Percentiles rank a stretch among this genome's conserved stretches.
These are phyloP conservation scores for Cladosporium sp. DNA, from an alignment of 2,329 filamentous ascomycete genomes.

Conservation along the genomic window DNA sequence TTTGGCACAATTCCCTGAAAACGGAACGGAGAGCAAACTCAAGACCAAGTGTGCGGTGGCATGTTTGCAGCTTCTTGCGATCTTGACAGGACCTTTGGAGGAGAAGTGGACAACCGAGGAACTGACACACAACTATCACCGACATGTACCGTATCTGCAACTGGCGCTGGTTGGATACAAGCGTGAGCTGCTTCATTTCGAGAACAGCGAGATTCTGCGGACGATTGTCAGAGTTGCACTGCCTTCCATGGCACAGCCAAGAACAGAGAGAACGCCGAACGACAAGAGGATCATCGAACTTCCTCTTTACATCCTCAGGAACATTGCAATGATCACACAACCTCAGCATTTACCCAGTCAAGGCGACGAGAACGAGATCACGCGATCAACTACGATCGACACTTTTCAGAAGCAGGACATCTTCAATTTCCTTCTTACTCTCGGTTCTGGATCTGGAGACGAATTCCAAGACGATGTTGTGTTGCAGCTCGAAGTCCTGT, in stretches of 20 bases:
- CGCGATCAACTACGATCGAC: slow-evolving; percentile 80
- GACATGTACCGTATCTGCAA: slow-evolving; percentile 84
- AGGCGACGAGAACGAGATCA: slow-evolving; percentile 85
- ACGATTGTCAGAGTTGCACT: slow-evolving; percentile 76
- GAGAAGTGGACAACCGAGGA: slow-evolving; percentile 58
- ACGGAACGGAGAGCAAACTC: slow-evolving; percentile 66
- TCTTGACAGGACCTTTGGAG: slow-evolving; percentile 90
- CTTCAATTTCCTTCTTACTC: slow-evolving; percentile 74
- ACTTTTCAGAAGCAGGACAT: slow-evolving; percentile 89
- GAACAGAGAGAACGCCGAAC: slow-evolving; percentile 68
- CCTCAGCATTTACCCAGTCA: slow-evolving; percentile 69
- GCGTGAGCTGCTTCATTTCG: slow-evolving; percentile 77
- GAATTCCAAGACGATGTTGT: slow-evolving; percentile 89
- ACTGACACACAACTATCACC: slow-evolving; percentile 89
- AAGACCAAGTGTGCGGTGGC: slow-evolving; percentile 76
- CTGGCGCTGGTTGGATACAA: slow-evolving; percentile 89
- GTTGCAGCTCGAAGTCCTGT: slow-evolving; percentile 84
- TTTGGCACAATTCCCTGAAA: slow-evolving; percentile 73
- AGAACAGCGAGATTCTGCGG: slow-evolving; percentile 70
- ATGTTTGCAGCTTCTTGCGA: slow-evolving; percentile 84
- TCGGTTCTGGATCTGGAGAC: slow-evolving; percentile 89
- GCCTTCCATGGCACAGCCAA: slow-evolving; percentile 75
- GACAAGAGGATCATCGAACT: slow-evolving; percentile 93
- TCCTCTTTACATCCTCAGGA: slow-evolving; percentile 81
- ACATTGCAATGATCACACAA: slow-evolving; percentile 78